Evolutionary conservation across 805 yeast species (phyloP).

Genomic region (Saccharomycopsis selenospora): DNA sequence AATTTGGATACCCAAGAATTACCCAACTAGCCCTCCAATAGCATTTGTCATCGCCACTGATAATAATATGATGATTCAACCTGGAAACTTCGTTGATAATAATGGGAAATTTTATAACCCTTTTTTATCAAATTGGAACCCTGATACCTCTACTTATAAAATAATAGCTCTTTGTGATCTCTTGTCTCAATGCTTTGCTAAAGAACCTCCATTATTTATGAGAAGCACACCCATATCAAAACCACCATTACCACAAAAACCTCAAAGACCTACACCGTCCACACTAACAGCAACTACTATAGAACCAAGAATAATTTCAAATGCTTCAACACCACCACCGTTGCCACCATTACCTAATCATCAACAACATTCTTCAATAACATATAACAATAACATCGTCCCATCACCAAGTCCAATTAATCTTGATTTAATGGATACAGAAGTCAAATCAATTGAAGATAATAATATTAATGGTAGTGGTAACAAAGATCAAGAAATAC

Average conservation of each 20-base stretch:
- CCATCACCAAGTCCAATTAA: no score
- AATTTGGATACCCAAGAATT: slow-evolving; percentile 69
- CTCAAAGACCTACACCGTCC: slow-evolving; percentile 11
- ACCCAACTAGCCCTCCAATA: slow-evolving; percentile 65
- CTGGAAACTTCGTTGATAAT: slow-evolving; percentile 60
- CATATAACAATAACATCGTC: neutral
- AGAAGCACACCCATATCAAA: slow-evolving; percentile 12
- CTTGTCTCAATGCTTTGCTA: slow-evolving; percentile 32
- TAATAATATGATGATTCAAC: slow-evolving; percentile 37
- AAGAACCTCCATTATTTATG: slow-evolving; percentile 40
- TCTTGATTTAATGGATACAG: slow-evolving; percentile 6
- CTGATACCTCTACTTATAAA: slow-evolving; percentile 24
- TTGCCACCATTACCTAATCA: slow-evolving; percentile 36
- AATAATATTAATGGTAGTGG: neutral
- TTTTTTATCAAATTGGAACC: slow-evolving; percentile 50
- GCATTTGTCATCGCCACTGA: slow-evolving; percentile 53
- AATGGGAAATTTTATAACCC: slow-evolving; percentile 73
- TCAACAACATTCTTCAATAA: slow-evolving; percentile 4
- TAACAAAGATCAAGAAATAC: slow-evolving; percentile 21
- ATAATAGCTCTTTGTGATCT: slow-evolving; percentile 30
- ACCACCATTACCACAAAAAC: slow-evolving; percentile 1
- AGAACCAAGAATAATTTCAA: neutral
- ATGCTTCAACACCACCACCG: slow-evolving; percentile 27
- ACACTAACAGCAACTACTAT: slow-evolving; percentile 8
- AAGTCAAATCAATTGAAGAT: neutral